Percentiles rank a stretch among this genome's conserved stretches.
Conservation (phyloP, 2,329 filamentous ascomycete species). For the Ascomycota sp. region DNA sequence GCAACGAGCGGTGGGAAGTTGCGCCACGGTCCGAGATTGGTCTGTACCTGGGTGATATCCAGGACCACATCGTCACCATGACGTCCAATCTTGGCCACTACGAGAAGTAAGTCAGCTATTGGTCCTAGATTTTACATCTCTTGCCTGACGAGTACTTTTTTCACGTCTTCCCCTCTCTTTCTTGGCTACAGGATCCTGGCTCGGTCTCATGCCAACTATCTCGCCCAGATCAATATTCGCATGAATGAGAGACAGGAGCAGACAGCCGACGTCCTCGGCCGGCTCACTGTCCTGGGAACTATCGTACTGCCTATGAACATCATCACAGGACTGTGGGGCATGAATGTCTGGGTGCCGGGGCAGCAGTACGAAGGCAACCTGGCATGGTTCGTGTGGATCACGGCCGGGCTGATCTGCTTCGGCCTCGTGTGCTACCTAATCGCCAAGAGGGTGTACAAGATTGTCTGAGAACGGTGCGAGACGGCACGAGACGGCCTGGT, state of each 20-base stretch:
- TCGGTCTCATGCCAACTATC: constrained; percentile 82
- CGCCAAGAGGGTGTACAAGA: constrained; percentile 64
- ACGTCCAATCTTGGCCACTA: constrained; percentile 88
- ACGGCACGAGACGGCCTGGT: background rate
- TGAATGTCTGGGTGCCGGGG: constrained; percentile 93
- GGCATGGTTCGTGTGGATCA: constrained; percentile 53
- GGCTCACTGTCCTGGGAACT: constrained; percentile 83
- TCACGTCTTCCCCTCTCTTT: too few relatives aligned
- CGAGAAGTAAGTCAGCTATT: constrained; percentile 57
- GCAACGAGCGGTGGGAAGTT: constrained; percentile 94
- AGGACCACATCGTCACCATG: constrained; percentile 98
- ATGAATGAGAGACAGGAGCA: constrained; percentile 97
- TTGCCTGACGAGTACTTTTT: too few relatives aligned
- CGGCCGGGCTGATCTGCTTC: constrained; percentile 54
- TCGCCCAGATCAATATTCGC: constrained; percentile 96
- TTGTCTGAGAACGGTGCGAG: constrained; percentile 29
- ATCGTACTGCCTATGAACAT: constrained; percentile 98
- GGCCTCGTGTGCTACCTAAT: constrained; percentile 59
- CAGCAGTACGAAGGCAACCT: constrained; percentile 60
- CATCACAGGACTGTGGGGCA: constrained; percentile 93
- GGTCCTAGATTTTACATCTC: too few relatives aligned
- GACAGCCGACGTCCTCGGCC: constrained; percentile 83
- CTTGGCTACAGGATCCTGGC: constrained; percentile 51
- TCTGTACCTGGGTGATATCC: constrained; percentile 92
- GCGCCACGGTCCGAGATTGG: constrained; percentile 88